Conservation (phyloP, 345 rosid genomes). For the Gossypium mustelinum region DNA sequence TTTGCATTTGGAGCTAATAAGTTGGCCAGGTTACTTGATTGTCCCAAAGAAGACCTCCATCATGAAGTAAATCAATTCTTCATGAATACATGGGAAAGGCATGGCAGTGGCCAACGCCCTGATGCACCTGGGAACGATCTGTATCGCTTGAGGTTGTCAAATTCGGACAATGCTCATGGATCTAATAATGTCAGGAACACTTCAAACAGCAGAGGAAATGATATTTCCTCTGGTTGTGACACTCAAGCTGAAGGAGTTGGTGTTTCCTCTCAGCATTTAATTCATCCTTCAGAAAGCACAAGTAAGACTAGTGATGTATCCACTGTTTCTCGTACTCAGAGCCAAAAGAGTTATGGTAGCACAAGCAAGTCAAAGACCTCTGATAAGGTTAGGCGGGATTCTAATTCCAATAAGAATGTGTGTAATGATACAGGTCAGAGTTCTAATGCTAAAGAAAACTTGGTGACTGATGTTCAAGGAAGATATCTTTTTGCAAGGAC, state of each 20-base stretch:
- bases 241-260: slow-evolving; percentile 30
- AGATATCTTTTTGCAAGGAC: slow-evolving; percentile 82
- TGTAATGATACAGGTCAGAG: slow-evolving; percentile 42
- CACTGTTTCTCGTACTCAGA: slow-evolving; percentile 38
- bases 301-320: slow-evolving; percentile 32
- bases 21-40: slow-evolving; percentile 81
- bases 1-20: slow-evolving; percentile 95
- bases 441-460: slow-evolving; percentile 43
- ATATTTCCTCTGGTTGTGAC: slow-evolving; percentile 30
- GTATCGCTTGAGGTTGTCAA: slow-evolving; percentile 37
- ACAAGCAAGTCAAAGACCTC: slow-evolving; percentile 27
- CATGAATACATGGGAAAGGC: slow-evolving; percentile 96
- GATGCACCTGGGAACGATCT: slow-evolving; percentile 73
- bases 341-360: slow-evolving; percentile 41
- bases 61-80: slow-evolving; percentile 83
- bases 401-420: slow-evolving; percentile 37
- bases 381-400: slow-evolving; percentile 42
- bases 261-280: slow-evolving; percentile 39
- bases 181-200: slow-evolving; percentile 36
- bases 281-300: slow-evolving; percentile 35
- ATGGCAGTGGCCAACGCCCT: slow-evolving; percentile 88
- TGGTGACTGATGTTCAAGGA: slow-evolving; percentile 50
- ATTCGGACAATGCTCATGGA: slow-evolving; percentile 33
- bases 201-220: slow-evolving; percentile 39
- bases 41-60: slow-evolving; percentile 66